Conservation (phyloP, 768 basidiomycete species). For the Plicaturopsis crispa region DNA sequence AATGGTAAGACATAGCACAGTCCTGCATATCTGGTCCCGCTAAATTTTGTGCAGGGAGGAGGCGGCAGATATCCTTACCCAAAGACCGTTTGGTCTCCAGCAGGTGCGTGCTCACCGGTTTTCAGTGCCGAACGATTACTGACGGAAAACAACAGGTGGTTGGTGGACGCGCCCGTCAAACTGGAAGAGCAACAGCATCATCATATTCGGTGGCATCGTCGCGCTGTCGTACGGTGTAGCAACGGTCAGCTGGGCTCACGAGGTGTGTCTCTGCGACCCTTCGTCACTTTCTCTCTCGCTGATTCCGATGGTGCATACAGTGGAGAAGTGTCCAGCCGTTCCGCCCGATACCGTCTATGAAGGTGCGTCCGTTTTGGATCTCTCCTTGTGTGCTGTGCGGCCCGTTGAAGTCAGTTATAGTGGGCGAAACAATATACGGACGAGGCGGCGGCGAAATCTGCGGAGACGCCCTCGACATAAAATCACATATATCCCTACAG, state of each 20-base stretch:
- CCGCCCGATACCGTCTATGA: constrained; percentile 73
- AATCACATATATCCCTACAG: too few species aligned
- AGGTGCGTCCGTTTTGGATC: constrained; percentile 35
- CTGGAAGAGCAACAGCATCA: constrained; percentile 81
- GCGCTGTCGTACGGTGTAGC: constrained; percentile 61
- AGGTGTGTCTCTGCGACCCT: constrained; percentile 42
- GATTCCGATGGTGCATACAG: constrained; percentile 25
- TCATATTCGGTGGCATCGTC: constrained; percentile 63
- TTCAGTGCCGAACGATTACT: background rate
- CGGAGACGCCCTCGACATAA: too few species aligned
- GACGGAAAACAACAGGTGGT: constrained; percentile 55
- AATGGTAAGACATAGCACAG: too few species aligned
- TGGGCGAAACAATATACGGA: constrained; percentile 38
- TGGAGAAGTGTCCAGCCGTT: constrained; percentile 50
- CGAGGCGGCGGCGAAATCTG: too few species aligned
- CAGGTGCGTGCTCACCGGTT: constrained; percentile 42
- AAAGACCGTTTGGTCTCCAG: constrained; percentile 91
- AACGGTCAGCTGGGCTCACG: constrained; percentile 67
- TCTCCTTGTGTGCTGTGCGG: background rate
- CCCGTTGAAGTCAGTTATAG: constrained; percentile 18
- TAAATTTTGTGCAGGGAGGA: constrained; percentile 79
- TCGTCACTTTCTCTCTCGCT: background rate
- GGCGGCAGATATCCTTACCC: constrained; percentile 88
- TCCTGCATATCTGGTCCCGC: too few species aligned
- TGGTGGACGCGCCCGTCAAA: constrained; percentile 93